Percentiles rank a stretch among this genome's conserved stretches.
Evolutionary conservation across 1,139 yeast genomes (phyloP).

Genomic region (Yamadazyma taylorii): DNA sequence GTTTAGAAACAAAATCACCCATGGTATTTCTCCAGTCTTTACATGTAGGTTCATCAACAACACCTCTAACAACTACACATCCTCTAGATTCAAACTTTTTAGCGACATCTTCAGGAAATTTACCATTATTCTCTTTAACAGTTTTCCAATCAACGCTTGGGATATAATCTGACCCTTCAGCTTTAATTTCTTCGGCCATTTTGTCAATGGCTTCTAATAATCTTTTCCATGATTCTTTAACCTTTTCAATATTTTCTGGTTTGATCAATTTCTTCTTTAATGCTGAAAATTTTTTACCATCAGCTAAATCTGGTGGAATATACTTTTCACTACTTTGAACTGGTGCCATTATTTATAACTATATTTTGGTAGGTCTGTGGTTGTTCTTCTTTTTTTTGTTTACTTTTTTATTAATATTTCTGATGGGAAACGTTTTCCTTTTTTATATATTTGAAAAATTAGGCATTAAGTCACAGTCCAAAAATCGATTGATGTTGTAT

Average conservation of each 20-base stretch:
- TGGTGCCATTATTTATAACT: too few relatives aligned
- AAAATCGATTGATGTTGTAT: too few relatives aligned
- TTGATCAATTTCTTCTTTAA: slow-evolving; percentile 19
- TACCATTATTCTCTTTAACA: slow-evolving; percentile 14
- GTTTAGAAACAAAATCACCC: slow-evolving; percentile 21
- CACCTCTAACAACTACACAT: slow-evolving; percentile 21
- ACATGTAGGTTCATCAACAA: slow-evolving; percentile 17
- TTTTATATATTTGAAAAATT: too few relatives aligned
- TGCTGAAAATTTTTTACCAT: slow-evolving; percentile 9
- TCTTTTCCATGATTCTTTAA: slow-evolving; percentile 24
- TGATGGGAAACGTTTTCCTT: too few relatives aligned
- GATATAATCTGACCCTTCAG: slow-evolving; percentile 16
- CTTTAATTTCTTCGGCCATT: slow-evolving; percentile 16
- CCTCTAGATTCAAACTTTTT: slow-evolving; percentile 18
- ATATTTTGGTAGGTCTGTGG: too few relatives aligned
- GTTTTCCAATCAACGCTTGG: slow-evolving; percentile 20
- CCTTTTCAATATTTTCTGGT: slow-evolving; percentile 22
- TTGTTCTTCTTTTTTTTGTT: too few relatives aligned
- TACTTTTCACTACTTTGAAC: too few relatives aligned
- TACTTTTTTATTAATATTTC: too few relatives aligned
- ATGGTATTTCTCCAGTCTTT: slow-evolving; percentile 21
- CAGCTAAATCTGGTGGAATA: slow-evolving; percentile 14
- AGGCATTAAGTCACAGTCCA: too few relatives aligned
- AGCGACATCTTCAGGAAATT: slow-evolving; percentile 15
- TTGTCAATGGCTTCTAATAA: slow-evolving; percentile 19